Evolutionary conservation across 2,329 filamentous ascomycete species (phyloP), one percentile per base, ranked within the genome.

Genomic region (Apiospora koreana): DNA sequence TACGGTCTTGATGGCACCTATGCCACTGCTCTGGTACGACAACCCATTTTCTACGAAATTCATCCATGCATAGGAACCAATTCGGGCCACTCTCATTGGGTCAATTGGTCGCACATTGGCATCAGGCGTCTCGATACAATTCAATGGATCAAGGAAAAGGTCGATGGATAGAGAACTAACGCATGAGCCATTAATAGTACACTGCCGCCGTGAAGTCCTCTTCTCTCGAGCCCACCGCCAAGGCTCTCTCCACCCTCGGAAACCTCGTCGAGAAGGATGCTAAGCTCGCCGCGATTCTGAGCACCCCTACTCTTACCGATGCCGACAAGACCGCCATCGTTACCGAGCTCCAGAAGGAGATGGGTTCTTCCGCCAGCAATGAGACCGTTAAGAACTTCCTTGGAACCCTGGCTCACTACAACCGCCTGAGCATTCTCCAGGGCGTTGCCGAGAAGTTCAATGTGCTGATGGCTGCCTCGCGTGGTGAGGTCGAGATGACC

Each of bases 1-100:
- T 99, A 94, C 85, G 96, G 96, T 78, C 87, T 99, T 81, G 96
- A 98, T 85, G 96, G 96, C 84, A 98, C 95, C 82, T 99, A 99
- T 87, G 96, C 96, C 83, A 94, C 92, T 86, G 96, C 96, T 87
- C 89, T 99, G 91, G 96, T 99, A 95, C 83, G 94, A 72, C 28
- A 10, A 38, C 71, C 71, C 23, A 76, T 71, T 67, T 35, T 64
- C 28, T 64, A 35, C 18, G 18, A n/a, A n/a, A 23, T 12, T 31
- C 21, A 62, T 62, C 54, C n/a, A 9, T n/a, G 4, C 54, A 10
- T 9, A 62, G 54, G 54, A 38, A 38, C 28, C 54, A n/a, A 12
- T 48, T 65, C 31, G 70, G n/a, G n/a, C 25, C 64, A 6, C 64
- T 45, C 38, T 25, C 38, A 41, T 41, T 46, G 62, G 65, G 62